Conservation (phyloP, 768 basidiomycete genomes). For the Guyanaporus albipodus region DNA sequence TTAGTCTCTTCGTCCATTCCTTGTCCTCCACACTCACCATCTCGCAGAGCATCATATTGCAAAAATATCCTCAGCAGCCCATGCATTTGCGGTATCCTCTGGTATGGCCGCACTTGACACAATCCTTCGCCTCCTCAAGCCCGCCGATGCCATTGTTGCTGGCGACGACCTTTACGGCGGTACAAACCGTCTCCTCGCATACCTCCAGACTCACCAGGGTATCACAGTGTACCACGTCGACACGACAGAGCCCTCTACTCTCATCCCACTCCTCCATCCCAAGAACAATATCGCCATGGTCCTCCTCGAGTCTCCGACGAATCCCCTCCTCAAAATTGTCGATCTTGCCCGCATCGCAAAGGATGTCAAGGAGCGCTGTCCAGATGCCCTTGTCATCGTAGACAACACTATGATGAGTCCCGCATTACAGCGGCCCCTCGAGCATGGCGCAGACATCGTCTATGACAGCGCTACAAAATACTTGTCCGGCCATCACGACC, state of each 20-base stretch:
- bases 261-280: slow-evolving; percentile 61
- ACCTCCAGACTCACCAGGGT: slow-evolving; percentile 82
- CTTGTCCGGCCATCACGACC: slow-evolving; percentile 95
- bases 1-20: slow-evolving; percentile 33
- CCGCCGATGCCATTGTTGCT: slow-evolving; percentile 92
- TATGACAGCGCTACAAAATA: slow-evolving; percentile 99
- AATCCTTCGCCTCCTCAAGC: slow-evolving; percentile 90
- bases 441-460: slow-evolving; percentile 94
- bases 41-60: slow-evolving; percentile 89
- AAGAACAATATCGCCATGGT: slow-evolving; percentile 84
- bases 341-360: slow-evolving; percentile 82
- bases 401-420: slow-evolving; percentile 99
- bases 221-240: slow-evolving; percentile 92
- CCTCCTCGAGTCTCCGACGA: slow-evolving; percentile 94
- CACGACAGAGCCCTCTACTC: slow-evolving; percentile 68
- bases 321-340: slow-evolving; percentile 92
- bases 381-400: slow-evolving; percentile 79
- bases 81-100: slow-evolving; percentile 91
- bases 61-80: slow-evolving; percentile 88
- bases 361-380: slow-evolving; percentile 78
- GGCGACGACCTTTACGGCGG: slow-evolving; percentile 98
- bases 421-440: slow-evolving; percentile 90
- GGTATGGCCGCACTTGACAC: slow-evolving; percentile 98
- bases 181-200: slow-evolving; percentile 90
- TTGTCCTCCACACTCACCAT: not conserved